phyloP scores from a whole-genome alignment of 768 basidiomycete species.

The Lentinula lateritia region DNA sequence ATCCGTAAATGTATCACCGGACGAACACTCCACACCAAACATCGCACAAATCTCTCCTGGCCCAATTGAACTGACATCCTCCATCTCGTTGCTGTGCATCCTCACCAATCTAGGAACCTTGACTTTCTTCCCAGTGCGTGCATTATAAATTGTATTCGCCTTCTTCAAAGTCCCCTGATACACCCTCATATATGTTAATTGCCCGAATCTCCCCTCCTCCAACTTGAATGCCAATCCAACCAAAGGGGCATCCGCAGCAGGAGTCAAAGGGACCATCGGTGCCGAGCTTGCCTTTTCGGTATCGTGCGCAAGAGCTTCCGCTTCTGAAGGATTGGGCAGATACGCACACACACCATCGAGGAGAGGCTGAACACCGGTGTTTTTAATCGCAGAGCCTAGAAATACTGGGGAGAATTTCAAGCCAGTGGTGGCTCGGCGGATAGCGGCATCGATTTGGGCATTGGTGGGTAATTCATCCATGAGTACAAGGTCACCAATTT shows the following conservation, averaged over 20 bases:
- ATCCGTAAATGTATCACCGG: constrained; percentile 97
- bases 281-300: constrained; percentile 59
- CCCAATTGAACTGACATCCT: constrained; percentile 92
- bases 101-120: constrained; percentile 94
- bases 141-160: constrained; percentile 82
- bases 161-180: constrained; percentile 94
- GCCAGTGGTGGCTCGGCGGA: constrained; percentile 82
- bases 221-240: constrained; percentile 97
- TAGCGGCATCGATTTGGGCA: constrained; percentile 72
- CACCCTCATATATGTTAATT: constrained; percentile 96
- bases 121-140: constrained; percentile 92
- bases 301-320: constrained; percentile 77
- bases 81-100: constrained; percentile 99
- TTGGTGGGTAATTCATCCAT: constrained; percentile 75
- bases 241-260: constrained; percentile 81
- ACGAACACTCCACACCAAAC: constrained; percentile 97
- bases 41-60: constrained; percentile 99
- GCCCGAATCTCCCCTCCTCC: constrained; percentile 95
- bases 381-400: constrained; percentile 95
- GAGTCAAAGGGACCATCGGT: constrained; percentile 69
- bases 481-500: constrained; percentile 87
- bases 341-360: constrained; percentile 96
- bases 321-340: constrained; percentile 83
- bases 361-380: constrained; percentile 90
- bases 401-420: constrained; percentile 96